Base-by-base conservation (phyloP, 768 basidiomycete species). In the Russula virescens region DNA sequence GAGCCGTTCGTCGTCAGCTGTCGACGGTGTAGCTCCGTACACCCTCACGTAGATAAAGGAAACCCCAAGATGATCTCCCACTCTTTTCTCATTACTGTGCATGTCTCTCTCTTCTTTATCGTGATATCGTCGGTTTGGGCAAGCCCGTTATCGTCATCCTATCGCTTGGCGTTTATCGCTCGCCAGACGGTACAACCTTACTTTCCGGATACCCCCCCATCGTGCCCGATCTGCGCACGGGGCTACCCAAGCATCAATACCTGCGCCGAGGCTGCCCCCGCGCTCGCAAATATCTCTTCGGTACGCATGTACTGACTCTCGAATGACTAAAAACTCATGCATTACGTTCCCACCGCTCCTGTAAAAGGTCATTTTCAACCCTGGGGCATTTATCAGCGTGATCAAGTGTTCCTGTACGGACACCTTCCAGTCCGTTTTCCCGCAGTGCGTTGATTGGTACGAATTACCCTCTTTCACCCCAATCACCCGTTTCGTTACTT, bases 391-490 rank as follows among this genome's bases (percentile, higher is more conserved):
- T 72, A 76, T 86, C 64, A 78, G 80, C 66, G 76, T 84, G 49
- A 85, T 87, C 69, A 78, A 81, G 72, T 87, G 86, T 72, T 78
- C 84, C 5, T 88, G 87, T 69, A 75, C 78, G 3, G 76, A 79
- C 50, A 76, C 79, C 3, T 80, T 80, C 71, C 72, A 78, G 61
- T 63, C 72, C 53, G 72, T 70, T 11, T 79, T 80, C 72, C 85
- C 85, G 42, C 84, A 87, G 75, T 88, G 85, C 62, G 83, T 83
- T 43, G 85, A 87, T 68, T 87, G 86, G 83, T 85, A 51, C 34
- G 75, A 31, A 4, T 31, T 31, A 31, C 51, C 34, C 19, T n/a
- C 9, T 52, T 25, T n/a, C 23, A 10, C 3, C 16, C n/a, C 7
- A n/a, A 23, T 18, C 38, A 11, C 14, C 9, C 38, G 3, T 31